Evolutionary conservation across 352 stramenopile genomes (phyloP).

Genomic region (Hyphochytrium catenoides): DNA sequence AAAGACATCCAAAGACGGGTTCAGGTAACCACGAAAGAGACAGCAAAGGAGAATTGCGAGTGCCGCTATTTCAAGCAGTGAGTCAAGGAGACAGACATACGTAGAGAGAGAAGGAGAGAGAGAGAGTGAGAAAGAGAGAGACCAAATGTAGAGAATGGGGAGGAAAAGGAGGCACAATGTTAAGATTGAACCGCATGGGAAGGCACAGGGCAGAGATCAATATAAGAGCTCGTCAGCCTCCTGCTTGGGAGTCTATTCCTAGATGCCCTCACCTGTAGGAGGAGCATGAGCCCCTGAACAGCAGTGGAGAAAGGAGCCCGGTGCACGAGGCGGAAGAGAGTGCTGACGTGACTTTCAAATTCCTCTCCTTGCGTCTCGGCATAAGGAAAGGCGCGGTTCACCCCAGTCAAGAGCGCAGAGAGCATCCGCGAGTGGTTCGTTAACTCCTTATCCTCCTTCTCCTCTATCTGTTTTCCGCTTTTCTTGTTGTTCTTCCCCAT

Average conservation of each 20-base stretch:
- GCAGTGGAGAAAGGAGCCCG: slow-evolving; percentile 66
- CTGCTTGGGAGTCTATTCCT: not conserved
- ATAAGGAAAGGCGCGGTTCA: slow-evolving; percentile 96
- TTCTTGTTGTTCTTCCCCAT: slow-evolving; percentile 21
- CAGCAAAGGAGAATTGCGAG: too few relatives aligned
- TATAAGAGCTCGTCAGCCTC: too few relatives aligned
- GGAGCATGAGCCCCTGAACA: slow-evolving; percentile 88
- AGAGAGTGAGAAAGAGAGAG: too few relatives aligned
- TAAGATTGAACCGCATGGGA: too few relatives aligned
- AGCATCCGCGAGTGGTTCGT: slow-evolving; percentile 81
- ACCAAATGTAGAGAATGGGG: too few relatives aligned
- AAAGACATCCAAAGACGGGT: too few relatives aligned
- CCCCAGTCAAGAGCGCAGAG: slow-evolving; percentile 79
- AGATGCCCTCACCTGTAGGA: slow-evolving; percentile 48
- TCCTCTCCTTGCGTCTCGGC: slow-evolving; percentile 30
- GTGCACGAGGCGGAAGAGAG: slow-evolving; percentile 50
- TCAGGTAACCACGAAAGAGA: too few relatives aligned
- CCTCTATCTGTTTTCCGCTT: slow-evolving; percentile 19
- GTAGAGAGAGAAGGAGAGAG: too few relatives aligned
- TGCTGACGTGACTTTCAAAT: slow-evolving; percentile 41
- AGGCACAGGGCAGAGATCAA: too few relatives aligned
- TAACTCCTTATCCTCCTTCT: slow-evolving; percentile 12
- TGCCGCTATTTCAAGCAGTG: too few relatives aligned
- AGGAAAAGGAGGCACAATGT: too few relatives aligned
- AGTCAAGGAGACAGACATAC: too few relatives aligned